phyloP scores from a whole-genome alignment of 2,329 filamentous ascomycete genomes.

The Apiospora arundinis region DNA sequence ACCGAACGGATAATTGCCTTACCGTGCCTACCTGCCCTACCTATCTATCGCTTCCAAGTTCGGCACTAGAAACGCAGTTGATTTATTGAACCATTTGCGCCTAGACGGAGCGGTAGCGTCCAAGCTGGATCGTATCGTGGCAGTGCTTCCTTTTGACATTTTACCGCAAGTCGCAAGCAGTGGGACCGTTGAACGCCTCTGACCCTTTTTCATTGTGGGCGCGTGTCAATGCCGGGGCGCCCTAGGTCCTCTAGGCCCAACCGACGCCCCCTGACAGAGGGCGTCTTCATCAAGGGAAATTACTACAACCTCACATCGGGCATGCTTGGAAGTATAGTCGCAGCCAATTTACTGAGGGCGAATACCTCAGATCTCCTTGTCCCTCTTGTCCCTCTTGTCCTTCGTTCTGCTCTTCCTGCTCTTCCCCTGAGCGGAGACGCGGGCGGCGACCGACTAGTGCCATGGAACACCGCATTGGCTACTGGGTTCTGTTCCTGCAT shows the following conservation, averaged over 20 bases:
- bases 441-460: slow-evolving; percentile 7
- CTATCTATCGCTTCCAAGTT: slow-evolving; percentile 15
- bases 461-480: slow-evolving; percentile 7
- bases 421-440: slow-evolving; percentile 14
- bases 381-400: no score
- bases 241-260: background rate
- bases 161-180: slow-evolving; percentile 17
- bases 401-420: background rate
- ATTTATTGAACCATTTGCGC: background rate
- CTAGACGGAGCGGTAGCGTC: background rate
- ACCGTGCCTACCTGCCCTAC: background rate
- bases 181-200: slow-evolving; percentile 15
- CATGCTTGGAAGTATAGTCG: slow-evolving; percentile 12
- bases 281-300: slow-evolving; percentile 10
- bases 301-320: slow-evolving; percentile 4
- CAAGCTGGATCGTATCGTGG: slow-evolving; percentile 3
- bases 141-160: slow-evolving; percentile 12
- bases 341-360: background rate
- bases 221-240: slow-evolving; percentile 14
- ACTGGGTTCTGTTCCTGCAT: slow-evolving; percentile 10
- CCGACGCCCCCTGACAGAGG: slow-evolving; percentile 10
- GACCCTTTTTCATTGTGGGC: slow-evolving; percentile 11
- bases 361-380: slow-evolving; percentile 6
- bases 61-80: background rate
- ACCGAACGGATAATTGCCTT: slow-evolving; percentile 2